A percentile compares a stretch with the other conserved stretches of the same genome.
Evolutionary conservation across 2,329 filamentous ascomycete species (phyloP).

Genomic region (Ceratocystis eucalypticola): DNA sequence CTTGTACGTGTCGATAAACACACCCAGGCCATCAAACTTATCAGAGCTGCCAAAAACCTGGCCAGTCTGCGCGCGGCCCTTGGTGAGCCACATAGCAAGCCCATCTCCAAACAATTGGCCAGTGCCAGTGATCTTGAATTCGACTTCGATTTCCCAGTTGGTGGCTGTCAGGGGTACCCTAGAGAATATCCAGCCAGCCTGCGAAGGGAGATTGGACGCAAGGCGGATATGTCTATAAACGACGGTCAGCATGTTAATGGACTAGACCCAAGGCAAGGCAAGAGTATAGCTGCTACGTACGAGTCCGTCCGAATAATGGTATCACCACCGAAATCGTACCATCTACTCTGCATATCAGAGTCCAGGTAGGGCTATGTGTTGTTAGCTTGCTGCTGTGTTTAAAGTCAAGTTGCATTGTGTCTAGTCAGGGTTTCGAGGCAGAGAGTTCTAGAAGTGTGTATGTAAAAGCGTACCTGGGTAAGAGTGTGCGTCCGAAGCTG

Average conservation of each 20-base stretch:
- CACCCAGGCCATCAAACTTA: slow-evolving; percentile 80
- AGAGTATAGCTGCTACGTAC: slow-evolving; percentile 29
- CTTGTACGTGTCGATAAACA: slow-evolving; percentile 99
- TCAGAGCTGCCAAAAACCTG: slow-evolving; percentile 80
- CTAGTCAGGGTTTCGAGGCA: slow-evolving; percentile 17
- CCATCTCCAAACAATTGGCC: slow-evolving; percentile 90
- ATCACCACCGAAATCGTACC: slow-evolving; percentile 98
- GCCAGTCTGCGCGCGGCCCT: slow-evolving; percentile 68
- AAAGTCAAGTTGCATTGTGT: slow-evolving; percentile 20
- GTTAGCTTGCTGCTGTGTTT: slow-evolving; percentile 16
- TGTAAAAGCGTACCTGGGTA: slow-evolving; percentile 47
- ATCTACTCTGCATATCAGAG: slow-evolving; percentile 93
- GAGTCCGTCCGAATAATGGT: slow-evolving; percentile 64
- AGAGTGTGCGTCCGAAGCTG: slow-evolving; percentile 82
- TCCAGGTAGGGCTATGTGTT: slow-evolving; percentile 74
- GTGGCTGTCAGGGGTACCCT: slow-evolving; percentile 89
- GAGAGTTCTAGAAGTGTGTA: slow-evolving; percentile 10
- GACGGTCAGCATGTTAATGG: background rate
- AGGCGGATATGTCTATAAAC: slow-evolving; percentile 70
- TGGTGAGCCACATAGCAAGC: slow-evolving; percentile 96
- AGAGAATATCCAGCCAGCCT: slow-evolving; percentile 87
- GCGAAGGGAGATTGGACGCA: slow-evolving; percentile 78
- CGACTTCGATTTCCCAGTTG: slow-evolving; percentile 96
- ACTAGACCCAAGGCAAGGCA: background rate
- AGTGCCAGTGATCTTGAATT: slow-evolving; percentile 84